phyloP scores from a whole-genome alignment of 2,329 filamentous ascomycete genomes.

The Pestalotiopsis sp. region DNA sequence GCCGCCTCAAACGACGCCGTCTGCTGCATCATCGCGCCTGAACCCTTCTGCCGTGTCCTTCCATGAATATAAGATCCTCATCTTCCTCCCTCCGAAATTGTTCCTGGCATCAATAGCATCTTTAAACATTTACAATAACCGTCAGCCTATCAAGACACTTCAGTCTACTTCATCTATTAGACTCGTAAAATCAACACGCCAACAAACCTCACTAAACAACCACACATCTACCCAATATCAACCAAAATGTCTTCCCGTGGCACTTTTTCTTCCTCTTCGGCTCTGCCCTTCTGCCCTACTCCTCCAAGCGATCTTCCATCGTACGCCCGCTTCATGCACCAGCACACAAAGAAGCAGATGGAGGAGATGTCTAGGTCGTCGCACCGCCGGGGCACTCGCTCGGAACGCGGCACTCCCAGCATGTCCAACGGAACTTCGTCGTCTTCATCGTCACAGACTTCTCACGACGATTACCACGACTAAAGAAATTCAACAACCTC shows the following conservation, averaged over 20 bases:
- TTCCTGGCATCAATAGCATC: not conserved
- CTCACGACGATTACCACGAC: constrained; percentile 29
- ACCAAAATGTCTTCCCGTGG: constrained; percentile 29
- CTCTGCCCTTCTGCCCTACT: constrained; percentile 29
- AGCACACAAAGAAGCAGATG: constrained; percentile 69
- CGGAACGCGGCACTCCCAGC: constrained; percentile 18
- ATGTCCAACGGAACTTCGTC: constrained; percentile 29
- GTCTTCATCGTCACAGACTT: constrained; percentile 20
- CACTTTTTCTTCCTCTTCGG: constrained; percentile 22
- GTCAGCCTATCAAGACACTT: not conserved
- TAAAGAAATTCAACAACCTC: constrained; percentile 16
- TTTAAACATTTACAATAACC: not conserved
- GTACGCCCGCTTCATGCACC: constrained; percentile 65
- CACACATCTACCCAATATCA: constrained; percentile 11
- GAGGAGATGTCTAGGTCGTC: constrained; percentile 55
- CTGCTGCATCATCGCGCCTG: constrained; percentile 12
- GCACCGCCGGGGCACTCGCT: constrained; percentile 30
- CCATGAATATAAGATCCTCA: constrained; percentile 20
- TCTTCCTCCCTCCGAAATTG: not conserved
- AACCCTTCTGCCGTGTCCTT: constrained; percentile 17
- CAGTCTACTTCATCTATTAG: not conserved
- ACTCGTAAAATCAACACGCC: not conserved
- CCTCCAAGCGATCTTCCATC: constrained; percentile 35
- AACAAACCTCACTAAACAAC: not conserved
- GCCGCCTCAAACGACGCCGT: constrained; percentile 15